Base-by-base conservation (phyloP, 352 stramenopile species). In the Phytophthora tubulina region DNA sequence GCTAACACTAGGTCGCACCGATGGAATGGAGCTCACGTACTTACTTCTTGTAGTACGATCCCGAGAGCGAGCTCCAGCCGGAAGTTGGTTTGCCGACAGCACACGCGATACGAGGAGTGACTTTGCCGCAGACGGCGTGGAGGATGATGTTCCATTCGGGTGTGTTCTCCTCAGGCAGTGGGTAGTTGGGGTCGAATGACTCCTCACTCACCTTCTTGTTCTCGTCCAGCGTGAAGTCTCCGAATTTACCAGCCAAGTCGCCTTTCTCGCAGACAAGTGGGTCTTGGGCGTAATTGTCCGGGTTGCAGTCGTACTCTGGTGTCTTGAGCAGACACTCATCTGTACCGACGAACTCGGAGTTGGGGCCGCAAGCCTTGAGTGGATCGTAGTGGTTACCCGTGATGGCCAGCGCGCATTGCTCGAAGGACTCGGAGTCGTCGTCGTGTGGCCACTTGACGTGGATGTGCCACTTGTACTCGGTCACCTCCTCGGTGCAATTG, bases 371-470 rank as follows among this genome's bases (percentile, higher is more conserved):
- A 2, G 82, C 79, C n/a, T 76, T 75, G 21, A 82, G 61, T 14
- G 80, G 84, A 55, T 90, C 82, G 67, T 89, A 90, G 71, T 87
- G 80, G 72, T 89, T 90, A 35, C 79, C 80, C 0, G 77, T 82
- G 32, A 74, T 21, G 0, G 39, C 21, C 60, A 87, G 67, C 1
- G 44, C 63, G 54, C 84, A 91, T 50, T 86, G 67, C 17, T 63
- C 33, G 51, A 89, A 75, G 48, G 76, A 84, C 17, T 73, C 77
- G 13, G 73, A 82, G 27, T 74, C 58, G 30, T 58, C 50, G 4
- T 62, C 57, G 56, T 74, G 62, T 32, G 58, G 61, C 77, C 79
- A 89, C 62, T 86, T 85, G 70, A 80, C 73, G 67, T 87, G 77
- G 66, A 87, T 89, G 69, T 86, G 79, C 81, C 81, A 87, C 64